Evolutionary conservation across 1,139 yeast species (phyloP).

Genomic region (Meyerozyma elateridarum): DNA sequence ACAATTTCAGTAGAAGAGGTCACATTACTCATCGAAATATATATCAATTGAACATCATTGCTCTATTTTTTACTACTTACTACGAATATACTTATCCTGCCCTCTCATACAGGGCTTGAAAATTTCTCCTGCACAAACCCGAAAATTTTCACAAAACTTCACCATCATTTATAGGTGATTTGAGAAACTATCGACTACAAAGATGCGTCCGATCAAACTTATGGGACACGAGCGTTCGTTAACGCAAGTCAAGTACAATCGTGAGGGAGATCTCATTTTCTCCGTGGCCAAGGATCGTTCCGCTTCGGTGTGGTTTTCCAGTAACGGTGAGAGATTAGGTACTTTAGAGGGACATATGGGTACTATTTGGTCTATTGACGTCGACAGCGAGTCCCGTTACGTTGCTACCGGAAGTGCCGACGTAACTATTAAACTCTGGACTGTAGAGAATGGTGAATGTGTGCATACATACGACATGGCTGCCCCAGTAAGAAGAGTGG

Average conservation of each 20-base stretch:
- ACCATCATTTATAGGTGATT: not conserved
- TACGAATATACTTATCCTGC: too few species aligned
- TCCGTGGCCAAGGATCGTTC: slow-evolving; percentile 86
- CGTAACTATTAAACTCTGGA: slow-evolving; percentile 81
- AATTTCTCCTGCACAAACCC: slow-evolving; percentile 1
- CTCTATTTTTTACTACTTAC: too few species aligned
- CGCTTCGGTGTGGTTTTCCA: slow-evolving; percentile 92
- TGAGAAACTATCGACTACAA: slow-evolving; percentile 7
- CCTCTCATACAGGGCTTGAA: too few species aligned
- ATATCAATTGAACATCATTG: too few species aligned
- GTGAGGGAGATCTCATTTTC: slow-evolving; percentile 91
- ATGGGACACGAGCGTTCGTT: slow-evolving; percentile 86
- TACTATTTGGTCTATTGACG: slow-evolving; percentile 93
- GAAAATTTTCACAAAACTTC: not conserved
- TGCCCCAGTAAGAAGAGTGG: slow-evolving; percentile 89
- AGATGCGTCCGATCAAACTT: slow-evolving; percentile 52
- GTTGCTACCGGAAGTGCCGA: slow-evolving; percentile 93
- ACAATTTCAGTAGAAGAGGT: too few species aligned
- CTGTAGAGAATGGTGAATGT: slow-evolving; percentile 71
- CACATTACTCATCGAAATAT: too few species aligned
- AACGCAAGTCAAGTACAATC: slow-evolving; percentile 89
- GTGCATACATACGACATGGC: slow-evolving; percentile 70
- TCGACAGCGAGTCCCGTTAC: slow-evolving; percentile 61
- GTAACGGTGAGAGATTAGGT: slow-evolving; percentile 95
- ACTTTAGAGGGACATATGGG: slow-evolving; percentile 85